phyloP scores from a whole-genome alignment of 1,284 basidiomycete species.

The Apiotrichum mycotoxinovorans region DNA sequence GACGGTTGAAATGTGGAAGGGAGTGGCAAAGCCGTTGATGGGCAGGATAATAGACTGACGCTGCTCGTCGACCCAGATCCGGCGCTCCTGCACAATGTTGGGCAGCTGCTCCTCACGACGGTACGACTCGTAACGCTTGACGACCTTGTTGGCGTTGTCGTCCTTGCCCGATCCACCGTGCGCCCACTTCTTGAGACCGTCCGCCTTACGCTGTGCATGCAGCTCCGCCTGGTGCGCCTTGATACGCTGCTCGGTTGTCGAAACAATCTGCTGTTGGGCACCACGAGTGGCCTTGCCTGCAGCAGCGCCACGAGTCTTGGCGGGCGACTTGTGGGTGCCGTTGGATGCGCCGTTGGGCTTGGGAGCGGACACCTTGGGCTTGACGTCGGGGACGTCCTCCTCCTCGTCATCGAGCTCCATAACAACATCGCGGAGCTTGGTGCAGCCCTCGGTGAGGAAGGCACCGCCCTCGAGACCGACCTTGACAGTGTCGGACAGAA shows the following conservation, averaged over 20 bases:
- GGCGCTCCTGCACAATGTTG: constrained; percentile 65
- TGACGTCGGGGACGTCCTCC: constrained; percentile 50
- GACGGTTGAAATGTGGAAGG: constrained; percentile 97
- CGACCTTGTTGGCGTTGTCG: constrained; percentile 60
- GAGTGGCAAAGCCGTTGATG: constrained; percentile 90
- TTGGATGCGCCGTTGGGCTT: constrained; percentile 27
- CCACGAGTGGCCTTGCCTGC: constrained; percentile 76
- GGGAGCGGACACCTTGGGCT: constrained; percentile 50
- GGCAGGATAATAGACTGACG: constrained; percentile 86
- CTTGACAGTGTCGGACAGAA: constrained; percentile 83
- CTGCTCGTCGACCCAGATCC: constrained; percentile 90
- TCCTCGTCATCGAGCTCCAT: constrained; percentile 65
- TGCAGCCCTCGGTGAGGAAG: constrained; percentile 78
- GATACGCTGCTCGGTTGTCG: constrained; percentile 65
- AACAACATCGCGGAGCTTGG: constrained; percentile 76
- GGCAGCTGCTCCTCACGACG: constrained; percentile 89
- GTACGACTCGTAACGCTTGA: constrained; percentile 96
- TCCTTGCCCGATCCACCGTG: constrained; percentile 63
- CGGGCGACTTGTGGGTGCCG: constrained; percentile 26
- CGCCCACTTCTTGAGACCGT: constrained; percentile 79
- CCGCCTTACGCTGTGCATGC: constrained; percentile 71
- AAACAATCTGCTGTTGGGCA: constrained; percentile 66
- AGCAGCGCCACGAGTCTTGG: constrained; percentile 45
- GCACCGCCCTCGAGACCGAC: constrained; percentile 66
- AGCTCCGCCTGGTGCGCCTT: constrained; percentile 85